Base-by-base conservation (phyloP, 495 filamentous ascomycete genomes). In the Venustampulla echinocandica region DNA sequence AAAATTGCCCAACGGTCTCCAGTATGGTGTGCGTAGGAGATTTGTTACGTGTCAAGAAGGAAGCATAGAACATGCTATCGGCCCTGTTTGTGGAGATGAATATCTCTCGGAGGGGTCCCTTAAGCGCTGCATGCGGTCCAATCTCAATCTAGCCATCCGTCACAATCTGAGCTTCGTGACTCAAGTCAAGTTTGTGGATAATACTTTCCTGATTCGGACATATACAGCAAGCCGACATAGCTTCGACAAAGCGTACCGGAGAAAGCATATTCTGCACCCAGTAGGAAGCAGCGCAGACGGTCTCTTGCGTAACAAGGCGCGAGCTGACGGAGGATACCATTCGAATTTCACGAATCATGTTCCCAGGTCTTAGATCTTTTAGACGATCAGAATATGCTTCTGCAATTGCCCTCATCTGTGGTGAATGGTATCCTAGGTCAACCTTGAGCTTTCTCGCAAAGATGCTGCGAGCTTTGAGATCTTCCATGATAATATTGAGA, bases 111-210 rank as follows among this genome's bases (percentile, higher is more conserved):
- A 81, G 56, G 1, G 80, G 79, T 0, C 73, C 75, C 44, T 76
- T 67, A 0, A 87, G 64, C 0, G 80, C 78, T 4, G 70, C 62
- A 49, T 85, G 81, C 19, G 82, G 80, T 0, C 82, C 82, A 13
- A 84, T 63, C 50, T 85, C 81, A 19, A 85, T 39, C 3, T 83
- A 54, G 0, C 63, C 53, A 41, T 22, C 36, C n/a, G n/a, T n/a
- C 56, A 44, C n/a, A 10, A 5, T 5, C 7, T 10, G 34, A 10
- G 15, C 6, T 10, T 37, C n/a, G 27, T 7, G 34, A 36, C 11
- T 17, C 9, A 4, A 5, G 4, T 40, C 65, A 42, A 1, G 66
- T 64, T n/a, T n/a, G n/a, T n/a, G n/a, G n/a, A n/a, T n/a, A n/a
- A n/a, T n/a, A n/a, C n/a, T n/a, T n/a, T n/a, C n/a, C n/a, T n/a